phyloP scores from a whole-genome alignment of 495 filamentous ascomycete genomes.

The Aspergillus hancockii region DNA sequence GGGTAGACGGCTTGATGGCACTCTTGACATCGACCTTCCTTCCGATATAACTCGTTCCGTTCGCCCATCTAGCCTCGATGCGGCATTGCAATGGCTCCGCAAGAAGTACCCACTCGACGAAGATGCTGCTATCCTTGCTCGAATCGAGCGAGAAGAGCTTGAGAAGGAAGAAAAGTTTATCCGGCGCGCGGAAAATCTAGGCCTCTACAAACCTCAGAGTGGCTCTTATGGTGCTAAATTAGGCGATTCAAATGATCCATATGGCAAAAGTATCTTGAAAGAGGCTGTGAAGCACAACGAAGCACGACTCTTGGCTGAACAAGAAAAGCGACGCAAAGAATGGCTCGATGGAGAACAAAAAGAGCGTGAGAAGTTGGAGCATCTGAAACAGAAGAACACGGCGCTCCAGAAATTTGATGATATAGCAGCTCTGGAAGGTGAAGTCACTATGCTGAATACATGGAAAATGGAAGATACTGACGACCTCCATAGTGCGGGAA shows the following conservation, averaged over 20 bases:
- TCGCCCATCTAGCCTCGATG: conserved; percentile 35
- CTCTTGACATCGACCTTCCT: conserved; percentile 58
- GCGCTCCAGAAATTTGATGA: conserved; percentile 52
- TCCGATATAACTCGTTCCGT: conserved; percentile 44
- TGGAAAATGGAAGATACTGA: neutral
- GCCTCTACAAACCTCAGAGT: conserved; percentile 54
- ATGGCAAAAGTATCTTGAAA: conserved; percentile 49
- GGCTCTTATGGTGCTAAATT: conserved; percentile 45
- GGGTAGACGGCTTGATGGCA: conserved; percentile 71
- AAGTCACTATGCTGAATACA: neutral
- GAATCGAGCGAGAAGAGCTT: conserved; percentile 59
- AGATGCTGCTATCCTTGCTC: conserved; percentile 61
- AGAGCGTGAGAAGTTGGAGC: conserved; percentile 41
- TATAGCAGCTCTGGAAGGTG: conserved; percentile 39
- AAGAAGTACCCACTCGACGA: conserved; percentile 72
- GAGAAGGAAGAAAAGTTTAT: conserved; percentile 44
- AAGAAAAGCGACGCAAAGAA: conserved; percentile 48
- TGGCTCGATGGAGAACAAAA: conserved; percentile 46
- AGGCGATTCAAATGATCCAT: conserved; percentile 40
- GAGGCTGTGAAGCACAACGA: conserved; percentile 52
- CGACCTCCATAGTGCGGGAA: conserved; percentile 26
- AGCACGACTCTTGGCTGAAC: conserved; percentile 41
- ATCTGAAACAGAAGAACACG: conserved; percentile 44
- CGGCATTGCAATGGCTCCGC: conserved; percentile 69
- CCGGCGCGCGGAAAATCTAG: conserved; percentile 43